Evolutionary conservation across 2,329 filamentous ascomycete species (phyloP), one percentile per base, ranked within the genome.

Genomic region (Fusarium sp.): DNA sequence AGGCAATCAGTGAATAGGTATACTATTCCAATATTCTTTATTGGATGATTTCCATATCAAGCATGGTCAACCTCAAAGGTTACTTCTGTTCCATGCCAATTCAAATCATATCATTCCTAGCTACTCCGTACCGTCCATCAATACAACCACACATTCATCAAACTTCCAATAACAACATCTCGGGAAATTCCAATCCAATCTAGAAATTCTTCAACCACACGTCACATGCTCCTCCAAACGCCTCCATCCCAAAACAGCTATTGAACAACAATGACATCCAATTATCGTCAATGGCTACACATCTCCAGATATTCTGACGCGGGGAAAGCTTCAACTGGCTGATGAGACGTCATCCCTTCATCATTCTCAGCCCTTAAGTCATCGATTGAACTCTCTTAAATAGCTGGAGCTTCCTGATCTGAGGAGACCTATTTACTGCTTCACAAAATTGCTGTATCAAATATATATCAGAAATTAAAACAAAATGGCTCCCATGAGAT

Each of bases 341-440:
- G 23, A 25, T 18, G 23, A 23, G n/a, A 71, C 69, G 69, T 72
- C 69, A 72, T 71, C 42, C 27, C 50, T 45, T 36, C 69, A 71
- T 72, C 69, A 72, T 72, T 20, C 35, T 11, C 7, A 50, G 40
- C 42, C 17, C 31, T 60, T 42, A 46, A 58, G 49, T 66, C 69
- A 63, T 72, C 45, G 29, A 36, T 23, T 3, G 15, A 52, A 20
- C 45, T 25, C 37, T 20, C 20, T 37, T 60, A 52, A 58, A 39
- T 18, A 66, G 39, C 18, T 7, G 49, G 11, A 58, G n/a, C 17
- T 57, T 13, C 31, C 41, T 29, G 11, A 23, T 20, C 23, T 35
- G 0, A 9, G 4, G 5, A 7, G 6, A 1, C 18, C 11, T 14
- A 17, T 36, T 20, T 45, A 15, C n/a, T 18, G 3, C n/a, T 40